Evolutionary conservation across 768 basidiomycete species (phyloP).

Genomic region (Phaeotremella skinneri): DNA sequence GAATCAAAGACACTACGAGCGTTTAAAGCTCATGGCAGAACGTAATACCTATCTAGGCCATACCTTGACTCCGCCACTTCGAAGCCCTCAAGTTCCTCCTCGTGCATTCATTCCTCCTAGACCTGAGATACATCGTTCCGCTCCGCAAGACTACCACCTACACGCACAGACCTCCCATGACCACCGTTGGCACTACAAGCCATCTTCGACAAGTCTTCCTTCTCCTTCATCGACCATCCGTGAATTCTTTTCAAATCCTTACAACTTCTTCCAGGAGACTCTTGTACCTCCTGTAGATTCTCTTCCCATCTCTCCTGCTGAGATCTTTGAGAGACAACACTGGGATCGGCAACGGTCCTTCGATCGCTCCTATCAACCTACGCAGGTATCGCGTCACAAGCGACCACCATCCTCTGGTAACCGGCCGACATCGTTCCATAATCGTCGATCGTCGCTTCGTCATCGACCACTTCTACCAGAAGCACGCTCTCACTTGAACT

Average conservation of each 20-base stretch:
- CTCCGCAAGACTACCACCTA: not conserved
- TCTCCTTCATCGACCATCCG: not conserved
- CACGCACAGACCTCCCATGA: not conserved
- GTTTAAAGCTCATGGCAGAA: not conserved
- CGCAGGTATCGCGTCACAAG: too few species aligned
- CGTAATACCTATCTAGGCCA: not conserved
- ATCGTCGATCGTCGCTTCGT: too few species aligned
- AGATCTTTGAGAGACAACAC: too few species aligned
- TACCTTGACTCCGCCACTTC: not conserved
- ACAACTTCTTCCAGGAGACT: not conserved
- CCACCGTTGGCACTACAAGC: not conserved
- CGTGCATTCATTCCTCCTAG: not conserved
- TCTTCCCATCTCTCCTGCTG: too few species aligned
- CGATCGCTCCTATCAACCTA: too few species aligned
- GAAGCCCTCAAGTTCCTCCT: not conserved
- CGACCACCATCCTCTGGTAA: too few species aligned
- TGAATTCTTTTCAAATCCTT: not conserved
- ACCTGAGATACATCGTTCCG: not conserved
- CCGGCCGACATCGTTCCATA: too few species aligned
- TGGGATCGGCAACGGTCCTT: too few species aligned
- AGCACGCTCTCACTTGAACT: too few species aligned
- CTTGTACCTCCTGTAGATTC: not conserved
- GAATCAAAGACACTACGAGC: slow-evolving; percentile 3
- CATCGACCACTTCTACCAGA: too few species aligned
- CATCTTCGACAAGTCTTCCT: not conserved